A percentile compares a stretch with the other conserved stretches of the same genome.
These are phyloP conservation scores for Bremia lactucae DNA, from an alignment of 352 stramenopile genomes.

Conservation along the genomic window DNA sequence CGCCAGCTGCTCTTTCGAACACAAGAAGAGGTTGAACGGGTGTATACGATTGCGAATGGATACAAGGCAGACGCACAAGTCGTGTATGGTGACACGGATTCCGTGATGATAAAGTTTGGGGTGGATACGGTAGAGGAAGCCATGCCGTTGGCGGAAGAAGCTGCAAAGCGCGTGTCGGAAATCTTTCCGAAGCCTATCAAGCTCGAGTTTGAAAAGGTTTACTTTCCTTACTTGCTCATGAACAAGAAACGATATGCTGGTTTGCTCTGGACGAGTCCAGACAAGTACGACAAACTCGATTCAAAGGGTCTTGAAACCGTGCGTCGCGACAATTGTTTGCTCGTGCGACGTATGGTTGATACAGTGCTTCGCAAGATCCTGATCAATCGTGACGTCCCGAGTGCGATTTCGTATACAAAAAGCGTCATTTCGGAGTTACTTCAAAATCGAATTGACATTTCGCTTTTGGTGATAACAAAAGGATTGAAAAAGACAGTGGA, in stretches of 20 bases:
- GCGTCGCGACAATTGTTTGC: constrained; percentile 96
- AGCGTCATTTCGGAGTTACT: constrained; percentile 95
- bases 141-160: constrained; percentile 96
- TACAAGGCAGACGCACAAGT: constrained; percentile 95
- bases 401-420: constrained; percentile 97
- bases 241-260: constrained; percentile 97
- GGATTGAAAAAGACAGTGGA: constrained; percentile 97
- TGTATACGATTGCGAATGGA: constrained; percentile 90
- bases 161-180: constrained; percentile 89
- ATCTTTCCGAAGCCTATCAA: constrained; percentile 97
- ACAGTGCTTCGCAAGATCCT: constrained; percentile 97
- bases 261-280: constrained; percentile 74
- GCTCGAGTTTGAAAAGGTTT: constrained; percentile 99
- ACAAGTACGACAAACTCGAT: constrained; percentile 99
- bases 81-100: constrained; percentile 99
- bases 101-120: constrained; percentile 99
- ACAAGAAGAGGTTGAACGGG: constrained; percentile 92
- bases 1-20: constrained; percentile 95
- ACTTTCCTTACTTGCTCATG: constrained; percentile 99
- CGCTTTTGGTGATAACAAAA: constrained; percentile 99
- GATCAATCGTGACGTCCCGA: constrained; percentile 93
- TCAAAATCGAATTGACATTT: constrained; percentile 99
- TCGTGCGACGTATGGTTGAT: constrained; percentile 96
- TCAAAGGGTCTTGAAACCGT: constrained; percentile 98
- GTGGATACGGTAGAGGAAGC: constrained; percentile 91